Evolutionary conservation across 495 filamentous ascomycete species (phyloP).

Genomic region (Bacidia gigantensis): DNA sequence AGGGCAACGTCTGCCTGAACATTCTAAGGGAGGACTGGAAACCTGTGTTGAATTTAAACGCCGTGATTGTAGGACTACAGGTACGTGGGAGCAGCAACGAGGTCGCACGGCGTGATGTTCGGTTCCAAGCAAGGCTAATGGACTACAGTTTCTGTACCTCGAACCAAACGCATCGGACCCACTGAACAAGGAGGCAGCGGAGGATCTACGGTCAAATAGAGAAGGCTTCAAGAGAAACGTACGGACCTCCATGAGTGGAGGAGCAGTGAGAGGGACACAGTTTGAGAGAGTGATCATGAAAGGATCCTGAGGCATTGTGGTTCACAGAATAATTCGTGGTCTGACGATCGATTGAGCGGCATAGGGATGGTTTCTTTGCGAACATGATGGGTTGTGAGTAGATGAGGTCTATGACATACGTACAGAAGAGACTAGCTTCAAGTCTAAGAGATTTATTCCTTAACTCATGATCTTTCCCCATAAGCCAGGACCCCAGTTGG

Average conservation of each 20-base stretch:
- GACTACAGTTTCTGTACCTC: slow-evolving; percentile 75
- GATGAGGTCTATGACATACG: neutral
- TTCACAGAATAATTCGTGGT: neutral
- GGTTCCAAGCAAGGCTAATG: neutral
- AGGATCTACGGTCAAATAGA: slow-evolving; percentile 70
- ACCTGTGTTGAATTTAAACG: slow-evolving; percentile 90
- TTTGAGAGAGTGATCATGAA: slow-evolving; percentile 58
- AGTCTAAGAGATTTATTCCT: neutral
- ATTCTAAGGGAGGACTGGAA: slow-evolving; percentile 98
- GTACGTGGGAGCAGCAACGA: slow-evolving; percentile 27
- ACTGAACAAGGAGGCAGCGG: slow-evolving; percentile 94
- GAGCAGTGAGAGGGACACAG: slow-evolving; percentile 50
- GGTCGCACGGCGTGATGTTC: neutral
- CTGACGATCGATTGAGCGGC: slow-evolving; percentile 12
- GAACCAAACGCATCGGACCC: slow-evolving; percentile 94
- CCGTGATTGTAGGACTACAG: slow-evolving; percentile 90
- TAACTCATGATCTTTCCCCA: too few species aligned
- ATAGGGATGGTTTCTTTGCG: neutral
- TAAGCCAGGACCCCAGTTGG: too few species aligned
- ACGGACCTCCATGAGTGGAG: slow-evolving; percentile 65
- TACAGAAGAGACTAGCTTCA: neutral
- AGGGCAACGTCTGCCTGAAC: slow-evolving; percentile 95
- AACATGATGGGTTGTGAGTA: neutral
- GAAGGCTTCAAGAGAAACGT: slow-evolving; percentile 90
- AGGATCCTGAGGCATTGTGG: neutral